Conservation (phyloP, 177 flowering plant species). For the Vitis hybrid region DNA sequence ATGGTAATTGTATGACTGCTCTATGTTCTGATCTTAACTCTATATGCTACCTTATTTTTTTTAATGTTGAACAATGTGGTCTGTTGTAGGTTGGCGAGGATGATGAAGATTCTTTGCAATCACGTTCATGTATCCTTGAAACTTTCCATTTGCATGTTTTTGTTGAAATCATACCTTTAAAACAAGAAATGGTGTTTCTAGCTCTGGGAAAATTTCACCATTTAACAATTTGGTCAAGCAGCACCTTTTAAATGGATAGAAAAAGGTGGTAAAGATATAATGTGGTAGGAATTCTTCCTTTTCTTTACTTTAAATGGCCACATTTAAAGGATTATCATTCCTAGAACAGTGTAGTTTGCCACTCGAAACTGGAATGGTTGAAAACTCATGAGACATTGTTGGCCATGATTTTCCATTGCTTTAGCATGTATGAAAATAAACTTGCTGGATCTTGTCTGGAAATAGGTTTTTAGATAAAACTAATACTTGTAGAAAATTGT, state of each 20-base stretch:
- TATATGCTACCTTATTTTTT: neutral
- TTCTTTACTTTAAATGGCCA: no score
- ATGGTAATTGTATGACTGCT: conserved; percentile 29
- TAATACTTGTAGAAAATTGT: neutral
- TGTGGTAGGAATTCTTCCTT: no score
- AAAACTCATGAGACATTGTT: neutral
- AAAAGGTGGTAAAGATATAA: no score
- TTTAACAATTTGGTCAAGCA: no score
- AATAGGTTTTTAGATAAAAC: neutral
- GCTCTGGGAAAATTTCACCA: no score
- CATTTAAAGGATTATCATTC: no score
- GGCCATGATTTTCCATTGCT: neutral
- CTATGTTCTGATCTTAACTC: neutral
- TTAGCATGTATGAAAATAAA: neutral
- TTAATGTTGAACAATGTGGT: conserved; percentile 1
- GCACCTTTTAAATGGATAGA: no score
- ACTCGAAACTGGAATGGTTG: neutral
- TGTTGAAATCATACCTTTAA: neutral
- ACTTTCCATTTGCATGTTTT: neutral
- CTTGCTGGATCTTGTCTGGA: neutral
- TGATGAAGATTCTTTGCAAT: conserved; percentile 39
- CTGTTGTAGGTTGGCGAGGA: conserved; percentile 52
- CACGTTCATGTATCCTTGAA: conserved; percentile 67
- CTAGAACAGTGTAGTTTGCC: neutral
- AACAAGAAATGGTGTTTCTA: no score